Evolutionary conservation across 257 asterid species (phyloP), one percentile per base, ranked within the genome.

Genomic region (Petunia secreta): DNA sequence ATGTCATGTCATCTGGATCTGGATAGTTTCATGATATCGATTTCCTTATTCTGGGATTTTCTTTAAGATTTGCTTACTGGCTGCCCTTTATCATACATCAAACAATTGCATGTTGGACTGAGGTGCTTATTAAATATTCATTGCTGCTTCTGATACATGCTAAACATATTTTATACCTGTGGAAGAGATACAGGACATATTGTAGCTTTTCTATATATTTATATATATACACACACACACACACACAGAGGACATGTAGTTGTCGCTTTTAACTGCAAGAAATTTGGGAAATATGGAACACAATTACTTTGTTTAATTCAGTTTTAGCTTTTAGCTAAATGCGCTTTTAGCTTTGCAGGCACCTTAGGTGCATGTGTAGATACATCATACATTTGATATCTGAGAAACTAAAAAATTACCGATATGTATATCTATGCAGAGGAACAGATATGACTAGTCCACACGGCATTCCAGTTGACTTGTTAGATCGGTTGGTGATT

Each of bases 381-480:
- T 25, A 25, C 25, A 25, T 25, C 25, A 50, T 71, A 48, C 4
- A 48, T 71, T 25, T 34, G 15, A 71, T 71, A 60, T 11, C 60
- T 50, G 44, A 5, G 25, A 50, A 34, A 36, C 48, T 48, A 50
- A 64, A 16, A 52, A 64, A 52, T 74, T 15, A 5, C 14, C 57
- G 2, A 57, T 36, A 50, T 14, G n/a, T 11, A 79, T 79, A 25
- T 66, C 57, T 60, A 63, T 85, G 84, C 86, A 95, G 99, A 88
- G 98, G 99, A 85, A 92, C 99, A 10, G 99, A 94, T 83, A 94
- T 92, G 97, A 77, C 89, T 15, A 90, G 98, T 79, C 99, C 99
- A 81, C 99, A 96, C 76, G 99, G 99, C 80, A 87, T 96, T 60
- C 99, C 99, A 11, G 91, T 96, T 60, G 99, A 96, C 87, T 89